A percentile compares a stretch with the other conserved stretches of the same genome.
Evolutionary conservation across 805 yeast species (phyloP).

Genomic region (Kodamaea kaohsiungensis): DNA sequence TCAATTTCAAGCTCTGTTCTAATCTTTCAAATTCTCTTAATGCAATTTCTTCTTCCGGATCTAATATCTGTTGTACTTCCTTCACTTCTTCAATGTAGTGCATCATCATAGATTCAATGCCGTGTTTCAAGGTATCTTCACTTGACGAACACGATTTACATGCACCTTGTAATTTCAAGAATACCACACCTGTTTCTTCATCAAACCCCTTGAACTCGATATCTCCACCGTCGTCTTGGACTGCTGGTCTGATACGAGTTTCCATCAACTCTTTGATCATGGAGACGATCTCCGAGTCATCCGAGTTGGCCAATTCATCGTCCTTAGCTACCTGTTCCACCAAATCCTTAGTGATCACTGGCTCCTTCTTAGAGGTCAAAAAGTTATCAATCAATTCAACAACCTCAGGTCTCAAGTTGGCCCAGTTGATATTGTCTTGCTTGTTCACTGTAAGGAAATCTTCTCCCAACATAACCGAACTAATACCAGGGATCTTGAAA

Average conservation of each 20-base stretch:
- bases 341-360: constrained; percentile 42
- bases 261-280: constrained; percentile 91
- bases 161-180: constrained; percentile 89
- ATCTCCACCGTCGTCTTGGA: constrained; percentile 98
- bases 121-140: constrained; percentile 89
- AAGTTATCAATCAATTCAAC: constrained; percentile 60
- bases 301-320: constrained; percentile 51
- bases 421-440: constrained; percentile 63
- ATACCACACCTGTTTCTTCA: constrained; percentile 84
- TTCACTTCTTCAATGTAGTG: constrained; percentile 96
- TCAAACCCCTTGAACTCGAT: constrained; percentile 85
- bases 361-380: constrained; percentile 39
- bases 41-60: constrained; percentile 74
- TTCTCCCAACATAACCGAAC: constrained; percentile 71
- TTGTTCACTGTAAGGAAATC: constrained; percentile 74
- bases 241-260: constrained; percentile 95
- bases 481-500: constrained; percentile 64
- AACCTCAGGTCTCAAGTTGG: constrained; percentile 52
- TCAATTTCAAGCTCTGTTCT: constrained; percentile 49
- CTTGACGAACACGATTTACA: constrained; percentile 92
- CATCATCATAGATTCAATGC: constrained; percentile 95
- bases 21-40: constrained; percentile 81
- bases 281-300: constrained; percentile 67
- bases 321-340: constrained; percentile 40
- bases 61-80: constrained; percentile 84